Base-by-base conservation (phyloP, 768 basidiomycete genomes). In the Hericium alpestre region DNA sequence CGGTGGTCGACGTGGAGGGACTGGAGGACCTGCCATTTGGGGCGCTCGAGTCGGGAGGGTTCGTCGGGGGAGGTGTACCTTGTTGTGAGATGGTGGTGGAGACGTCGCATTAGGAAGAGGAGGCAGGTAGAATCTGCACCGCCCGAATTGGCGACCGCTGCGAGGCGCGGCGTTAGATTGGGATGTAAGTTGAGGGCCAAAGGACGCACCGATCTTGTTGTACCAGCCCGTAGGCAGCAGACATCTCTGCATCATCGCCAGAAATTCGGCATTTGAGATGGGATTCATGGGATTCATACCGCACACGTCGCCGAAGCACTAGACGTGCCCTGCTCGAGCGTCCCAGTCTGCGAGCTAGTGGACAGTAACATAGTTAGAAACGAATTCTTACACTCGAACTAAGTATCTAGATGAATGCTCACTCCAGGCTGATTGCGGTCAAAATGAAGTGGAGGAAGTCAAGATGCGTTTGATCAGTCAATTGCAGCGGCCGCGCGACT, bases 111-210 rank as follows among this genome's bases (percentile, higher is more conserved):
- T 13, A 92, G 78, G 63, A 82, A 89, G 15, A 91, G 73, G 5
- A 93, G 74, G 66, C 86, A 88, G 0, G 84, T 82, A 3, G 90
- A 93, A 67, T 93, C 90, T 10, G 89, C 80, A 1, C 90, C 90
- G 7, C 86, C 90, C 11, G 90, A 92, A 67, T 83, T 84, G 20
- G 85, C 89, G 47, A 91, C 78, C 38, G 79, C 90, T 89, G 55
- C 22, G 13, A 55, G 53, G n/a, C 20, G 39, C 41, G 11, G 38
- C 16, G 23, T 59, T 18, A 49, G 22, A 32, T 5, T 7, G 8
- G 32, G 40, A 51, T 51, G 18, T n/a, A 38, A 7, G 18, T 4
- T 11, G 41, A 23, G 22, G 49, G 49, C 15, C 8, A 0, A n/a
- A 27, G 41, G 7, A 49, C 70, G 3, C 54, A 79, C 81, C 79